Base-by-base conservation (phyloP, 2,329 filamentous ascomycete species). In the Trichoderma endophyticum region DNA sequence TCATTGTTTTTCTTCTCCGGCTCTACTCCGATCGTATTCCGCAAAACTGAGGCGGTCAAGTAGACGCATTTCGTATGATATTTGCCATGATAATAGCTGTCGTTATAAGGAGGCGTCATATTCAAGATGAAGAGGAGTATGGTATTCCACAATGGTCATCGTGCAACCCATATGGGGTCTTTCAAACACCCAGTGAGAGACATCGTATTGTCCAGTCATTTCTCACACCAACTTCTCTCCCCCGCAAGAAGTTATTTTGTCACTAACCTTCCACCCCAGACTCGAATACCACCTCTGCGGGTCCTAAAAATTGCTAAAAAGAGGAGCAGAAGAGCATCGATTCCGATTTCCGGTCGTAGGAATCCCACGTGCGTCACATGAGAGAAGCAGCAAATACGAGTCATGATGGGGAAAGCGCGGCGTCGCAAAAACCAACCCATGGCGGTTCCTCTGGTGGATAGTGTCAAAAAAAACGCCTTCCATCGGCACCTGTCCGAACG, bases 401-500 rank as follows among this genome's bases (percentile, higher is more conserved):
- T 68, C 65, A 68, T 60, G 62, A 24, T 24, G 48, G 59, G 32
- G 59, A 12, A 3, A 39, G 9, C 34, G 59, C 54, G 65, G 18
- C 36, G 28, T 60, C 7, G 54, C 24, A 68, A 32, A 59, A 68
- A 32, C n/a, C 18, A 18, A 32, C 51, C 54, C n/a, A 34, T 12
- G 18, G n/a, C 24, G 21, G 36, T 12, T 3, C 15, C 36, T 56
- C 18, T 39, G 51, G 51, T 43, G 43, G 64, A 67, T 59, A 67
- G 30, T 59, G 51, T 30, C 24, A 18, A 32, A 18, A 18, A 15
- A 11, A 24, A 48, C 54, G 54, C 65, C 65, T 18, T 60, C 65
- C 30, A 48, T 32, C 65, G 65, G 65, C 54, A 68, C 26, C 34
- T 68, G 56, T 32, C 65, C 65, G 65, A 18, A 68, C 36, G 24